Base-by-base conservation (phyloP, 73 alveolate genomes). In the Paramecium caudatum region DNA sequence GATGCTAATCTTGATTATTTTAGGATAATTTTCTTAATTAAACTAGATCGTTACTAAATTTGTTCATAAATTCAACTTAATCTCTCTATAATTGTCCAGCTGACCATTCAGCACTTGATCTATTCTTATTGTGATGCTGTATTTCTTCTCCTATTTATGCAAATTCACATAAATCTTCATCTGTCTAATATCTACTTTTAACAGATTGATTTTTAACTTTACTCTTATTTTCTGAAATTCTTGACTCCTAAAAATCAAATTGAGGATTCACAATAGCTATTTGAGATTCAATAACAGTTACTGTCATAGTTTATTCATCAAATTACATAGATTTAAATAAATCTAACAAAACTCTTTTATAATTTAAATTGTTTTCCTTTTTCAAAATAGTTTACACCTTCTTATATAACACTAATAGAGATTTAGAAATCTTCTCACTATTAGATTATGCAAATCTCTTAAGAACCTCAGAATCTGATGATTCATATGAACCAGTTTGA, bases 151-250 rank as follows among this genome's bases (percentile, higher is more conserved):
- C 62, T n/a, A 74, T 27, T 8, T 41, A 74, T 7, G 88, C 88
- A 41, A 74, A 23, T 74, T 74, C 88, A 21, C 88, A 74, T 74
- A 74, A 41, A 74, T 74, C 88, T 45, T 74, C 88, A 12, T 74
- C 88, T 13, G 88, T 74, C 43, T 37, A 17, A 74, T 74, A 74
- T 43, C 88, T 74, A 27, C 47, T 19, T 27, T 74, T 74, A 7
- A 41, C 65, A 32, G 49, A 65, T 25, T 65, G 27, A 0, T 12
- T 36, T 33, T 65, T 25, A 36, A 16, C 27, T 74, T 37, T 74
- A 39, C 47, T 39, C 55, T 74, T 15, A 23, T 74, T 41, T 5
- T 41, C 68, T 3, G 43, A 21, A 4, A 74, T 74, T 17, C 88
- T 74, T 9, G 88, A 74, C 43, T 74, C 88, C 32, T 74, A 15